Percentiles rank a stretch among this genome's conserved stretches.
Conservation (phyloP, 768 basidiomycete genomes). For the Lactarius deliciosus region DNA sequence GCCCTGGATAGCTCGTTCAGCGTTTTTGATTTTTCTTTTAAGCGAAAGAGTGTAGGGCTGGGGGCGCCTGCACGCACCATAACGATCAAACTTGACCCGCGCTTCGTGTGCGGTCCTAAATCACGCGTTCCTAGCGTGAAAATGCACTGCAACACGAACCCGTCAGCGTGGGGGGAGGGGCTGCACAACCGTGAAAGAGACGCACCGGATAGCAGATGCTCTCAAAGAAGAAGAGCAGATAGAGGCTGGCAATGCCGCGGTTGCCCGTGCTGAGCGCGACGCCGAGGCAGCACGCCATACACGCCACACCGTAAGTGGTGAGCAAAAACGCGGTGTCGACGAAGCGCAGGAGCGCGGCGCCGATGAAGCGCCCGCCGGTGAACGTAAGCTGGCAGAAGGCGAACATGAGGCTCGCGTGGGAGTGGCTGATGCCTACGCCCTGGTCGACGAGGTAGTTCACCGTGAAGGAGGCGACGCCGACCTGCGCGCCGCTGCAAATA, state of each 20-base stretch:
- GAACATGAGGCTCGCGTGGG: slow-evolving; percentile 61
- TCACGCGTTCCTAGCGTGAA: slow-evolving; percentile 68
- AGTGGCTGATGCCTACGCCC: slow-evolving; percentile 49
- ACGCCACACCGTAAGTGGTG: slow-evolving; percentile 50
- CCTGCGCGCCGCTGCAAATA: slow-evolving; percentile 55
- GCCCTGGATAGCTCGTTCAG: slow-evolving; percentile 37
- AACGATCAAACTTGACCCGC: slow-evolving; percentile 61
- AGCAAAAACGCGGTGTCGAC: slow-evolving; percentile 66
- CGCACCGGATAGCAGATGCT: slow-evolving; percentile 68
- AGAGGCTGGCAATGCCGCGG: slow-evolving; percentile 59
- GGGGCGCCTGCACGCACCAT: slow-evolving; percentile 42
- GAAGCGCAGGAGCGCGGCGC: slow-evolving; percentile 58
- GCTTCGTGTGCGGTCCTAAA: slow-evolving; percentile 58
- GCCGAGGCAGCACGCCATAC: slow-evolving; percentile 52
- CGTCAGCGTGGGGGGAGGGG: neutral
- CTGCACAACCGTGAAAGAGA: neutral
- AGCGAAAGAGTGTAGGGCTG: neutral
- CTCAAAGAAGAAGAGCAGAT: slow-evolving; percentile 70
- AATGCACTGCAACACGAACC: slow-evolving; percentile 42
- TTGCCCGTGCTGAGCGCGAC: slow-evolving; percentile 51
- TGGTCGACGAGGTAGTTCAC: slow-evolving; percentile 72
- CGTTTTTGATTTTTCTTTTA: neutral
- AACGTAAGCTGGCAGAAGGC: slow-evolving; percentile 74
- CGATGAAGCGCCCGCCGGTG: slow-evolving; percentile 61
- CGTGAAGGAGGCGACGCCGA: slow-evolving; percentile 63